phyloP scores from a whole-genome alignment of 805 yeast genomes.

The Barnettozyma californica region DNA sequence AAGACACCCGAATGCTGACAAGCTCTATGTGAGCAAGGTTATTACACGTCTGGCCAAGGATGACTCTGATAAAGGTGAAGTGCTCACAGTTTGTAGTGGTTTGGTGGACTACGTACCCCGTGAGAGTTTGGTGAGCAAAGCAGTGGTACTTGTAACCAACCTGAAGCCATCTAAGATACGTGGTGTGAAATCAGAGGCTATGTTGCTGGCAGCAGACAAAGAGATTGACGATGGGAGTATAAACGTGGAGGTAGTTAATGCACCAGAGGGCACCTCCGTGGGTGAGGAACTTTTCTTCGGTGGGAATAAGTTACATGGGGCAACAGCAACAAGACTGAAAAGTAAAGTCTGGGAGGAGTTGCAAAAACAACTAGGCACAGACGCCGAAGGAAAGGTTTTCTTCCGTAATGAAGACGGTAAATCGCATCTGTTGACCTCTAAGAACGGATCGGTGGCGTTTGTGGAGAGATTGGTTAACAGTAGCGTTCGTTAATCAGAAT shows the following conservation, averaged over 20 bases:
- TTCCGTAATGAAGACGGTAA: slow-evolving; percentile 3
- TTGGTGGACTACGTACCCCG: slow-evolving; percentile 40
- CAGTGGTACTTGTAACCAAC: slow-evolving; percentile 52
- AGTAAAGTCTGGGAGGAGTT: slow-evolving; percentile 13
- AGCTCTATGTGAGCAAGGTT: slow-evolving; percentile 51
- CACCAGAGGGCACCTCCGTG: slow-evolving; percentile 34
- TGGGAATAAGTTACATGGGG: slow-evolving; percentile 13
- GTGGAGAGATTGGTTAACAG: neutral
- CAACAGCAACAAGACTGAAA: slow-evolving; percentile 6
- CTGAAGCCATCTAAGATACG: slow-evolving; percentile 59
- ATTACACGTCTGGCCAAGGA: slow-evolving; percentile 1
- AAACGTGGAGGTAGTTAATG: slow-evolving; percentile 41
- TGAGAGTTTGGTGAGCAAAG: slow-evolving; percentile 32
- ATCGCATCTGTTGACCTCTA: neutral
- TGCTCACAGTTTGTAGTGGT: slow-evolving; percentile 52
- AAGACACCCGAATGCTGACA: slow-evolving; percentile 53
- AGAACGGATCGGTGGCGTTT: slow-evolving; percentile 1
- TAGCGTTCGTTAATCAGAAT: slow-evolving; percentile 1
- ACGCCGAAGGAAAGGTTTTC: slow-evolving; percentile 6
- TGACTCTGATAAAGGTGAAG: slow-evolving; percentile 9
- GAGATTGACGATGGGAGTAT: slow-evolving; percentile 9
- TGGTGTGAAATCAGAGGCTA: slow-evolving; percentile 57
- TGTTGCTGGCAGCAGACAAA: slow-evolving; percentile 57
- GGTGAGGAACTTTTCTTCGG: slow-evolving; percentile 40
- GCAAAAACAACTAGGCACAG: slow-evolving; percentile 7